A percentile compares a stretch with the other conserved stretches of the same genome.
Conservation (phyloP, 768 basidiomycete genomes). For the Tephrocybe sp. region DNA sequence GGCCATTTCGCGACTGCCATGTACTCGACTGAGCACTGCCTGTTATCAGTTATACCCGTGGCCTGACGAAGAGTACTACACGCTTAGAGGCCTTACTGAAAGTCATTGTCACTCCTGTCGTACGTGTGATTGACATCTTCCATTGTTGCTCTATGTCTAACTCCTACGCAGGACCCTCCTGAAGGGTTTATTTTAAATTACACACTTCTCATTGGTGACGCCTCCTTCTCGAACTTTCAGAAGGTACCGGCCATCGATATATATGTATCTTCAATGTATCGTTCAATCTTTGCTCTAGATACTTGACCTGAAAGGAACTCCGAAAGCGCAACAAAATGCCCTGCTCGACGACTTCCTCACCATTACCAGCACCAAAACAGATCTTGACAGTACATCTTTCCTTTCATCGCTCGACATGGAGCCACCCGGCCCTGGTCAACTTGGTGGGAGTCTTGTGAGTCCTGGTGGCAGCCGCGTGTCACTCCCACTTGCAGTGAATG, state of each 20-base stretch:
- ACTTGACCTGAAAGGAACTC: slow-evolving; percentile 91
- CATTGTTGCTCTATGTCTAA: neutral
- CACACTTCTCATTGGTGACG: slow-evolving; percentile 90
- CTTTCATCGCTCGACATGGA: slow-evolving; percentile 96
- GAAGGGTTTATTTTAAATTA: slow-evolving; percentile 97
- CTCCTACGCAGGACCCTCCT: slow-evolving; percentile 66
- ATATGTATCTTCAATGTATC: no score
- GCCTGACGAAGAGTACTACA: slow-evolving; percentile 76
- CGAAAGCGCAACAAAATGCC: slow-evolving; percentile 81
- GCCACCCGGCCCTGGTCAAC: slow-evolving; percentile 52
- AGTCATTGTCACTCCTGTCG: slow-evolving; percentile 91
- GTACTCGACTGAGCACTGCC: slow-evolving; percentile 9
- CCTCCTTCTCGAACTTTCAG: slow-evolving; percentile 97
- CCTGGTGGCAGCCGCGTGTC: slow-evolving; percentile 65
- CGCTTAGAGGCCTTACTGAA: slow-evolving; percentile 91
- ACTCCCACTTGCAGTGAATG: slow-evolving; percentile 39
- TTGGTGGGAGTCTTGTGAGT: slow-evolving; percentile 56
- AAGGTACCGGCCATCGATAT: no score
- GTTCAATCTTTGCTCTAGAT: slow-evolving; percentile 51
- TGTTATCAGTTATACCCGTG: slow-evolving; percentile 69
- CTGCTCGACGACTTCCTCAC: slow-evolving; percentile 91
- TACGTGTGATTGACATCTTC: slow-evolving; percentile 33
- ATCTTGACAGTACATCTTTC: slow-evolving; percentile 89
- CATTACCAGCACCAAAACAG: slow-evolving; percentile 88
- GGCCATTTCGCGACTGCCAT: slow-evolving; percentile 11